Evolutionary conservation across 2,329 filamentous ascomycete species (phyloP), one percentile per base, ranked within the genome.

Genomic region (Penicillium sp.): DNA sequence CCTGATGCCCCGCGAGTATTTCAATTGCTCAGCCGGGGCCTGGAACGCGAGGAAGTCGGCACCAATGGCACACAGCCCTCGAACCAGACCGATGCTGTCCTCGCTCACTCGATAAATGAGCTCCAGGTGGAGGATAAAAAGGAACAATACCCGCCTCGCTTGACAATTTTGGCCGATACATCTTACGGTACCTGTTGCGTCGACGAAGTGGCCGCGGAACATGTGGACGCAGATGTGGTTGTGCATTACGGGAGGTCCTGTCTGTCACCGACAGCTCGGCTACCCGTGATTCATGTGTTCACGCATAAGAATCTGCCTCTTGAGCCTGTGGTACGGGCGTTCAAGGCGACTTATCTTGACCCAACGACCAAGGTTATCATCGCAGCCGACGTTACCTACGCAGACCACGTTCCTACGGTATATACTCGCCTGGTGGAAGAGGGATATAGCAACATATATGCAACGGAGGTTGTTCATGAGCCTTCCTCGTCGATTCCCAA

Each of bases 121-220:
- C 60, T 75, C 4, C 65, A 62, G 13, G 60, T 71, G 43, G 59
- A 63, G 17, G 64, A 69, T 21, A 56, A 55, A 10, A 48, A 51
- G 2, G 66, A 70, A 10, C 61, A 62, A 15, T 59, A 58, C 37
- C 65, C 75, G 2, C 70, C 74, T 9, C 78, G 75, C 43, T 81
- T 97, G 52, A 96, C 90, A 67, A 93, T 99, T 59, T 80, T 99
- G 19, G 94, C 89, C 33, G 94, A 99, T 74, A 97, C 94, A 2
- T 97, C 93, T 2, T 99, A 97, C 75, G 95, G 94, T 59, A 89
- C 93, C 0, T 99, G 94, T 77, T 99, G 94, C 70, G 93, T 97
- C 19, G 94, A 99, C 70, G 94, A 99, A 77, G 88, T 97, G 41
- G 94, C 94, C 0, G 94, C 94, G 2, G 93, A 99, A 73, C 94